Evolutionary conservation across 2,329 filamentous ascomycete genomes (phyloP).

Genomic region (Fusarium sp.): DNA sequence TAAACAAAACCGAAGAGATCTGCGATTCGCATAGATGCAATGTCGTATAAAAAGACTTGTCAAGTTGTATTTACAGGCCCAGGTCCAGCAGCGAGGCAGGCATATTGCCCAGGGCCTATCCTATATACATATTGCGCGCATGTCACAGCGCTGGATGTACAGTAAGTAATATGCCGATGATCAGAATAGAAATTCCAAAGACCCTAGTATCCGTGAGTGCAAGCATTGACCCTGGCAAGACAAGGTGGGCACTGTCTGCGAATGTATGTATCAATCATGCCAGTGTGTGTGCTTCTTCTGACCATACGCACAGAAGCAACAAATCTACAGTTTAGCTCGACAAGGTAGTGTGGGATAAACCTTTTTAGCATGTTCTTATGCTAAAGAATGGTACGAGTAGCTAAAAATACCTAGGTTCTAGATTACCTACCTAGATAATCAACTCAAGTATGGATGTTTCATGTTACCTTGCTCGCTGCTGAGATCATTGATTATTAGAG

Average conservation of each 20-base stretch:
- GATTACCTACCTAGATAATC: too few species aligned
- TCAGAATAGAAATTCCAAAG: slow-evolving; percentile 22
- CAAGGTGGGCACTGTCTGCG: slow-evolving; percentile 2
- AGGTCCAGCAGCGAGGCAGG: slow-evolving; percentile 12
- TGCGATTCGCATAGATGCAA: slow-evolving; percentile 33
- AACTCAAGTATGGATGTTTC: too few species aligned
- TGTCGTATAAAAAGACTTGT: slow-evolving; percentile 7
- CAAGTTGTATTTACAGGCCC: slow-evolving; percentile 7
- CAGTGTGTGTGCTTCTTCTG: slow-evolving; percentile 10
- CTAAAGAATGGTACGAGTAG: not conserved
- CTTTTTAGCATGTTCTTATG: not conserved
- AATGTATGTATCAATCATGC: slow-evolving; percentile 22
- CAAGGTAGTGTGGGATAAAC: slow-evolving; percentile 5
- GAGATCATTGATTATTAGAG: not conserved
- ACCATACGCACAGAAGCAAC: not conserved
- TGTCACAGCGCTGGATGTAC: slow-evolving; percentile 4
- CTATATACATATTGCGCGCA: slow-evolving; percentile 33
- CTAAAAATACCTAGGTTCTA: not conserved
- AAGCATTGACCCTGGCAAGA: slow-evolving; percentile 24
- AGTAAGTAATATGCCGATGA: slow-evolving; percentile 14
- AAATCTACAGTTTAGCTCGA: slow-evolving; percentile 20
- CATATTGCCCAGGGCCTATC: slow-evolving; percentile 34
- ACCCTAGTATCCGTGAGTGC: slow-evolving; percentile 22
- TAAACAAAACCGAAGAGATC: slow-evolving; percentile 30
- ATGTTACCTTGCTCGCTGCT: not conserved